Conservation (phyloP, 306 rosid genomes). For the Castanopsis chinensis region DNA sequence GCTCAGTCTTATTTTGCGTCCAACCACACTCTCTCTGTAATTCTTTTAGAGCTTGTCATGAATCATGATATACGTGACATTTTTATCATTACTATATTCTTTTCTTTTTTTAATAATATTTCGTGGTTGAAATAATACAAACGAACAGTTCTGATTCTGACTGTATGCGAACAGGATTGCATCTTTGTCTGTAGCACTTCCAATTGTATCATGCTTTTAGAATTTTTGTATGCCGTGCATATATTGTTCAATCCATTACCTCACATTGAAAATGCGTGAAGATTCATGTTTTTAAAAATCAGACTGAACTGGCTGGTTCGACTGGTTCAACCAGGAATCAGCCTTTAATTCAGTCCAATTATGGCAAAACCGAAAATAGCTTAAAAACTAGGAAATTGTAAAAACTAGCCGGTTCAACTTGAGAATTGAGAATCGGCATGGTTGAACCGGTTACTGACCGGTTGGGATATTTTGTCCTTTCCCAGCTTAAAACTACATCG, state of each 20-base stretch:
- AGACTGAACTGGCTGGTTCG: too few species aligned
- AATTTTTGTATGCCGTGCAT: not conserved
- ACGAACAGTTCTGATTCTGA: conserved; percentile 13
- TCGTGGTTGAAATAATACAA: conserved; percentile 19
- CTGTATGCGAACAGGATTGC: not conserved
- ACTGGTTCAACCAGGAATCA: too few species aligned
- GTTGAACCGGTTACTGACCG: too few species aligned
- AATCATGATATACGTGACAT: conserved; percentile 8
- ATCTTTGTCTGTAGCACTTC: not conserved
- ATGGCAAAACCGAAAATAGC: too few species aligned
- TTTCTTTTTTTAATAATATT: conserved; percentile 18
- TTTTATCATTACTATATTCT: conserved; percentile 30
- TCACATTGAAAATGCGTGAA: too few species aligned
- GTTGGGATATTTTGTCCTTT: too few species aligned
- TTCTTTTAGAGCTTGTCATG: conserved; percentile 21
- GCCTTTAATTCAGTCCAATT: too few species aligned
- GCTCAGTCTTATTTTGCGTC: conserved; percentile 19
- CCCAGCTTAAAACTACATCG: too few species aligned
- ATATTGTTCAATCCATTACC: not conserved
- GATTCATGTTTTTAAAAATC: too few species aligned
- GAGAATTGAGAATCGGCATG: too few species aligned
- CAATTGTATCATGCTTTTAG: not conserved
- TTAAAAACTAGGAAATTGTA: too few species aligned
- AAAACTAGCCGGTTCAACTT: too few species aligned
- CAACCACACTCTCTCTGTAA: conserved; percentile 23